Evolutionary conservation across 371 early-diverging fungal species (phyloP).

Genomic region (Choanephora cucurbitarum): DNA sequence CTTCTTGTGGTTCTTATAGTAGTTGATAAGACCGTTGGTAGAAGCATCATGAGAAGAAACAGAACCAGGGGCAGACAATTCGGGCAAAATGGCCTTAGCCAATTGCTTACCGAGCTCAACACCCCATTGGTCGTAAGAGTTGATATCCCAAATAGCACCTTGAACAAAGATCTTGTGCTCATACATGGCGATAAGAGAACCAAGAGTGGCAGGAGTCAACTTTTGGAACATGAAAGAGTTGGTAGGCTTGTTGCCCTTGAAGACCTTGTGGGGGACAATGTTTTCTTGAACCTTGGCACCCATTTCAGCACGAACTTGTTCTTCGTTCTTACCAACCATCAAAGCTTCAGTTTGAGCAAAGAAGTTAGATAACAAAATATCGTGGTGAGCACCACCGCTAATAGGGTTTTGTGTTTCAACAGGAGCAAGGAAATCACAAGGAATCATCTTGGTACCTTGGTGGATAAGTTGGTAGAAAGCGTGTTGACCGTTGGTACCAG

Average conservation of each 20-base stretch:
- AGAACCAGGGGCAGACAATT: slow-evolving; percentile 59
- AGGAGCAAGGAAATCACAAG: slow-evolving; percentile 96
- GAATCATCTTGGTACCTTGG: slow-evolving; percentile 97
- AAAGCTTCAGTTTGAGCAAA: slow-evolving; percentile 99
- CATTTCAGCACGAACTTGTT: slow-evolving; percentile 78
- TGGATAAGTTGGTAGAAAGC: slow-evolving; percentile 99
- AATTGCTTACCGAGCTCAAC: slow-evolving; percentile 99
- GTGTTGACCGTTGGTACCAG: slow-evolving; percentile 99
- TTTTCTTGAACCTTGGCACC: slow-evolving; percentile 61
- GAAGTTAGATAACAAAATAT: slow-evolving; percentile 97
- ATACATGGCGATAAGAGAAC: slow-evolving; percentile 94
- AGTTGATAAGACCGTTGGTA: slow-evolving; percentile 95
- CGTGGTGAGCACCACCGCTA: slow-evolving; percentile 79
- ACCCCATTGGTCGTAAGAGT: slow-evolving; percentile 98
- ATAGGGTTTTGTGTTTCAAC: slow-evolving; percentile 90
- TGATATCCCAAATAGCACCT: slow-evolving; percentile 97
- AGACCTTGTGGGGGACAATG: slow-evolving; percentile 90
- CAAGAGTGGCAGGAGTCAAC: slow-evolving; percentile 92
- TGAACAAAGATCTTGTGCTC: slow-evolving; percentile 99
- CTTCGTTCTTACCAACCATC: slow-evolving; percentile 90
- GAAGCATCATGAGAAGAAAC: slow-evolving; percentile 85
- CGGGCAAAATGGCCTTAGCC: slow-evolving; percentile 94
- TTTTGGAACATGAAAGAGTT: slow-evolving; percentile 94
- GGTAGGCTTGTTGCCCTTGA: slow-evolving; percentile 97
- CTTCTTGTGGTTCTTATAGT: slow-evolving; percentile 65